Evolutionary conservation across 208 protist genomes (phyloP).

Genomic region (Acanthamoeba comandoni): DNA sequence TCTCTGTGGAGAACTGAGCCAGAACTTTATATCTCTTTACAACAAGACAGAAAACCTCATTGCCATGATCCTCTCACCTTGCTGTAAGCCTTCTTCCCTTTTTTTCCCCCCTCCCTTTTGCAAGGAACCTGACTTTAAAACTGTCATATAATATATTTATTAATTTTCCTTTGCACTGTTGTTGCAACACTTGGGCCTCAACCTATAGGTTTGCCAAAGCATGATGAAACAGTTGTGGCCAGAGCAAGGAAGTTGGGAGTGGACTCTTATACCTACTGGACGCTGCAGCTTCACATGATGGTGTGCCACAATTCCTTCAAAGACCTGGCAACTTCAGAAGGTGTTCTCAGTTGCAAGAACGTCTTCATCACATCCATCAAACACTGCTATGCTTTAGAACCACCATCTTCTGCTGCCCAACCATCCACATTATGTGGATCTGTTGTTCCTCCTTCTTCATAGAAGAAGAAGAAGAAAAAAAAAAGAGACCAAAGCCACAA

Average conservation of each 20-base stretch:
- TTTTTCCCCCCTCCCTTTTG: no score
- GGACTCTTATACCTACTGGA: slow-evolving; percentile 49
- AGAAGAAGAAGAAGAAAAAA: no score
- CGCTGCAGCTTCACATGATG: slow-evolving; percentile 49
- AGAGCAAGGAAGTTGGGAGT: slow-evolving; percentile 41
- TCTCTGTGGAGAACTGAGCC: slow-evolving; percentile 47
- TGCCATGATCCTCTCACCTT: slow-evolving; percentile 51
- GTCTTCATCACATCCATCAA: slow-evolving; percentile 56
- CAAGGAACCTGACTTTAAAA: no score
- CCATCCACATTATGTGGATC: no score
- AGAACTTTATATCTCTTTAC: slow-evolving; percentile 28
- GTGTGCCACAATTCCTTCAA: slow-evolving; percentile 23
- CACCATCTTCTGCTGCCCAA: no score
- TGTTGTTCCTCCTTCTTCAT: no score
- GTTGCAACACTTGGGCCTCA: no score
- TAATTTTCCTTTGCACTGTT: no score
- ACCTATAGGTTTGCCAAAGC: slow-evolving; percentile 57
- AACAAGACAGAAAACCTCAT: slow-evolving; percentile 19
- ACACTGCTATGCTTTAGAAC: not conserved
- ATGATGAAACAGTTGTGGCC: not conserved
- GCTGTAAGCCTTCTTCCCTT: no score
- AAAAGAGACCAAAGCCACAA: no score
- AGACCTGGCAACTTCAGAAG: slow-evolving; percentile 3
- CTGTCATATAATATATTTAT: no score
- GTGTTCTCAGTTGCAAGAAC: slow-evolving; percentile 29